Evolutionary conservation across 306 rosid species (phyloP), one percentile per base, ranked within the genome.

Genomic region (Bauhinia variegata): DNA sequence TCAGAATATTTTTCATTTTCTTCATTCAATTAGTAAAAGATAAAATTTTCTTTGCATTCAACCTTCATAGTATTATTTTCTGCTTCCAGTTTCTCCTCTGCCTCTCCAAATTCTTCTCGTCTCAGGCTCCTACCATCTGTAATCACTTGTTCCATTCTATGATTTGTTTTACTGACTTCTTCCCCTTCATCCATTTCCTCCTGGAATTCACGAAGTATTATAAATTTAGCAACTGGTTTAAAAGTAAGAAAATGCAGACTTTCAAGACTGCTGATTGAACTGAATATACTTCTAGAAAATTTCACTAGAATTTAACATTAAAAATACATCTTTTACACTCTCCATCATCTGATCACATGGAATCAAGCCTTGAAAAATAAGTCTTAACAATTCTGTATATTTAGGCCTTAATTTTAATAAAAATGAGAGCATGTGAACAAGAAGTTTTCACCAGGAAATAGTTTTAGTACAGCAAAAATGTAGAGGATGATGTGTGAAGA

Each of bases 61-160:
- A 91, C 84, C 79, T 75, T 85, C 74, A 75, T 44, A 55, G 56
- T 55, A 57, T 23, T 46, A 33, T 67, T 83, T 65, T 83, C 89
- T 16, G 64, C 78, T 64, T 72, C 73, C 88, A 83, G 78, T 46
- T 55, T 71, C 75, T 59, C 73, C 54, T 57, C 60, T 16, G 50
- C 72, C 61, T 56, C 86, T 70, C 63, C 85, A 79, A 69, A 63
- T 68, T 76, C 86, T 71, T 42, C 66, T 62, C 54, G 50, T 63
- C 70, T 68, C 54, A 78, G 52, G 60, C 60, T 73, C 63, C 60
- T 80, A 42, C 60, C 56, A 56, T 74, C 78, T 49, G 39, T 51
- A 17, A 18, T 42, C 31, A 66, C 68, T 73, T 69, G 77, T 71
- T 76, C 82, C 46, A 66, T 59, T 63, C 60, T 64, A 71, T 54